Evolutionary conservation across 179 eudicot genomes (phyloP).

Genomic region (Amaranthus tricolor): DNA sequence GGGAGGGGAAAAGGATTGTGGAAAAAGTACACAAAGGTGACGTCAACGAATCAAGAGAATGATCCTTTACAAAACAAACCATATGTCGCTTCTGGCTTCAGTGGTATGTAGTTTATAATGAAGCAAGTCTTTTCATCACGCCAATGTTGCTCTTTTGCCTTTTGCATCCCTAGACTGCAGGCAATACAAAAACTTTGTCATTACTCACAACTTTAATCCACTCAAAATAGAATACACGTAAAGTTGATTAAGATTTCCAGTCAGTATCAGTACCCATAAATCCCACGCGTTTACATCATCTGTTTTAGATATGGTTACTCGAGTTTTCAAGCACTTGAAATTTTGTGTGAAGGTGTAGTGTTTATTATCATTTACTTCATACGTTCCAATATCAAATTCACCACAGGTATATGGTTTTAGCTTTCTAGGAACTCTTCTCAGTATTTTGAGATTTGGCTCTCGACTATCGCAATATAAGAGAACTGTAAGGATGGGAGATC

Average conservation of each 20-base stretch:
- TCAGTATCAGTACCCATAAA: neutral
- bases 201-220: neutral
- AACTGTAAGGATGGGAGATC: neutral
- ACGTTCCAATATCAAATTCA: too few relatives aligned
- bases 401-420: too few relatives aligned
- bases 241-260: neutral
- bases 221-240: neutral
- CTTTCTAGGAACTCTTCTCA: neutral
- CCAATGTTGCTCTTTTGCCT: constrained; percentile 94
- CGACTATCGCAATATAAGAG: neutral
- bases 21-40: too few relatives aligned
- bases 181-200: constrained; percentile 10
- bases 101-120: neutral
- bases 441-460: neutral
- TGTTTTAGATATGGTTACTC: neutral
- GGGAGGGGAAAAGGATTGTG: too few relatives aligned
- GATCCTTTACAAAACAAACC: too few relatives aligned
- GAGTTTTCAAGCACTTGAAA: neutral
- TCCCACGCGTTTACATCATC: too few relatives aligned
- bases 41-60: too few relatives aligned
- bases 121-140: constrained; percentile 30
- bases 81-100: constrained; percentile 1
- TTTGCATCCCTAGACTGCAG: constrained; percentile 86
- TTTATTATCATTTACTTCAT: too few relatives aligned
- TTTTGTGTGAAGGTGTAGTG: neutral